These are phyloP conservation scores for Avena atlantica DNA, from an alignment of 176 grass and related monocot species.

Conservation along the genomic window DNA sequence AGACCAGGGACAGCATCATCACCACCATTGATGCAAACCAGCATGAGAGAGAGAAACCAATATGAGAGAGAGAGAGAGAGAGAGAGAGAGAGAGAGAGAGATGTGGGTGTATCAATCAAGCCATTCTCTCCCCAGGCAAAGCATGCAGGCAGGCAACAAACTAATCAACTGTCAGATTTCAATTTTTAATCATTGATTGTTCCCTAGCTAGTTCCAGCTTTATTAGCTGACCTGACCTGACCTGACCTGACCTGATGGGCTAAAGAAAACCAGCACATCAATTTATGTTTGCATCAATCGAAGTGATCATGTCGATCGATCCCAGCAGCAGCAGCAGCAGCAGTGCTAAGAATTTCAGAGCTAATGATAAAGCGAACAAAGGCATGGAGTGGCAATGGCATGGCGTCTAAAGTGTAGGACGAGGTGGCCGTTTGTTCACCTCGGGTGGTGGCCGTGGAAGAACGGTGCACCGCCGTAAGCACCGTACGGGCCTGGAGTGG, in stretches of 20 bases:
- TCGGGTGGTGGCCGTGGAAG: conserved; percentile 74
- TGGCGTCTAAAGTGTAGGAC: conserved; percentile 14
- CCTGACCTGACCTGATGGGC: conserved; percentile 7
- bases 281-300: conserved; percentile 65
- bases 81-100: background rate
- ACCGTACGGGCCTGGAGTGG: conserved; percentile 64
- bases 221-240: conserved; percentile 33
- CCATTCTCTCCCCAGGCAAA: conserved; percentile 23
- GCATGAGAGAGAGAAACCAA: background rate
- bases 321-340: background rate
- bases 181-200: conserved; percentile 48
- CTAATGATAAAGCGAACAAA: conserved; percentile 10
- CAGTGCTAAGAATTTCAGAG: conserved; percentile 21
- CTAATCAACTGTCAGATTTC: conserved; percentile 53
- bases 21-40: conserved; percentile 25
- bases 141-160: conserved; percentile 36
- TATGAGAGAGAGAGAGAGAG: background rate
- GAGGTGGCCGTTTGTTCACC: conserved; percentile 58
- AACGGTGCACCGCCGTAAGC: conserved; percentile 59
- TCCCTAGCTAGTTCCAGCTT: conserved; percentile 38
- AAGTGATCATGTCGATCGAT: conserved; percentile 25
- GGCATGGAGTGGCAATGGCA: background rate
- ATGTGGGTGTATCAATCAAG: conserved; percentile 28
- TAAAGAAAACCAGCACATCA: conserved; percentile 45
- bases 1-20: conserved; percentile 51